Evolutionary conservation across 2,329 filamentous ascomycete species (phyloP).

Genomic region (Fusarium agapanthi): DNA sequence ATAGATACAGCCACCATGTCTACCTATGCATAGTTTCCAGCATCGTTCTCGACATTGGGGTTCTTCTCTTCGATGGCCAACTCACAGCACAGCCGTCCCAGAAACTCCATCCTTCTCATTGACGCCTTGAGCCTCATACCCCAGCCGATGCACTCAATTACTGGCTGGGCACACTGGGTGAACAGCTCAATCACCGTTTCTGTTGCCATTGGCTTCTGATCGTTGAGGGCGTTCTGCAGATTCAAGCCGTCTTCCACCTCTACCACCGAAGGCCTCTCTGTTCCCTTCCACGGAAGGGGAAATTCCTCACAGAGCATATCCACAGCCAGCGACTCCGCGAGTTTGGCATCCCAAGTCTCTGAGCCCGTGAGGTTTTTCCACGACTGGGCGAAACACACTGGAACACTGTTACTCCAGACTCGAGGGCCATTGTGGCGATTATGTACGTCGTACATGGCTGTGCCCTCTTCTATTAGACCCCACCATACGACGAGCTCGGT

Average conservation of each 20-base stretch:
- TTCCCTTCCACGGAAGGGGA: constrained; percentile 36
- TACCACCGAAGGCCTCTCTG: constrained; percentile 34
- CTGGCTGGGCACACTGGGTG: constrained; percentile 35
- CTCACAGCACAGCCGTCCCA: constrained; percentile 39
- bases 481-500: constrained; percentile 42
- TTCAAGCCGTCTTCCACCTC: constrained; percentile 39
- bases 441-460: constrained; percentile 41
- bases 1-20: not conserved
- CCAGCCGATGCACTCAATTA: constrained; percentile 34
- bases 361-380: constrained; percentile 39
- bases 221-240: constrained; percentile 28
- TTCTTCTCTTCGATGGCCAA: constrained; percentile 40
- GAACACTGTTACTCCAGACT: constrained; percentile 41
- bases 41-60: constrained; percentile 23
- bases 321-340: constrained; percentile 37
- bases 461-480: constrained; percentile 41
- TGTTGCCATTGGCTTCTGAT: constrained; percentile 33
- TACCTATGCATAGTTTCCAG: constrained; percentile 27
- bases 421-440: constrained; percentile 33
- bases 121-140: constrained; percentile 36
- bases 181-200: constrained; percentile 40
- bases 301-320: constrained; percentile 41
- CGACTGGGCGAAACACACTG: constrained; percentile 40
- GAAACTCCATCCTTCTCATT: constrained; percentile 38
- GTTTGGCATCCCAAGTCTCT: constrained; percentile 27